Evolutionary conservation across 352 stramenopile genomes (phyloP).

Genomic region (Nothophytophthora sp.): DNA sequence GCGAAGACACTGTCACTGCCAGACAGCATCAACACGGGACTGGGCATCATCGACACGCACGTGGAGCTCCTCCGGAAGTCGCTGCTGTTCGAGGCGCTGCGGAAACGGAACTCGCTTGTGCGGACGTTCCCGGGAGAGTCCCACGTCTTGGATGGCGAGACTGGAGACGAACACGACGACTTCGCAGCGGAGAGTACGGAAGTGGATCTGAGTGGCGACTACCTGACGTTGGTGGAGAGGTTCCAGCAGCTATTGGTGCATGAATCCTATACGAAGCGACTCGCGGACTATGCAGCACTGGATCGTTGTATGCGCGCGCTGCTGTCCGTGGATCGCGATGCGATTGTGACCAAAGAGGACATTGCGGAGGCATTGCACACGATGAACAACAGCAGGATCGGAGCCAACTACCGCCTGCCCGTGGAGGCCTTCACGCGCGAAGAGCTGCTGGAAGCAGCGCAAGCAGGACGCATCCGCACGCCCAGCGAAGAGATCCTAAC

Average conservation of each 20-base stretch:
- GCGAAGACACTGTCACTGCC: constrained; percentile 21
- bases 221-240: constrained; percentile 62
- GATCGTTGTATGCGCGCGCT: constrained; percentile 69
- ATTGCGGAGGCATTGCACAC: constrained; percentile 53
- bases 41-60: constrained; percentile 69
- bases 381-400: constrained; percentile 20
- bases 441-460: constrained; percentile 52
- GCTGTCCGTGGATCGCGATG: constrained; percentile 34
- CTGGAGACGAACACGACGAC: constrained; percentile 26
- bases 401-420: constrained; percentile 41
- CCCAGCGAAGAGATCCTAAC: constrained; percentile 48
- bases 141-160: constrained; percentile 36
- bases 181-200: constrained; percentile 51
- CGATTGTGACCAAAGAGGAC: constrained; percentile 71
- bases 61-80: constrained; percentile 64
- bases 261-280: constrained; percentile 59
- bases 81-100: constrained; percentile 64
- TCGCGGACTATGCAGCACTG: constrained; percentile 61
- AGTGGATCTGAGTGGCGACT: constrained; percentile 68
- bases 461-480: constrained; percentile 46
- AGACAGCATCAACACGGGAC: constrained; percentile 43
- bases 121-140: constrained; percentile 63
- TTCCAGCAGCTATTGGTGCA: constrained; percentile 74
- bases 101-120: constrained; percentile 72
- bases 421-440: constrained; percentile 66